Percentiles rank a stretch among this genome's conserved stretches.
These are phyloP conservation scores for Candida nemodendra DNA, from an alignment of 805 yeast genomes.

Conservation along the genomic window DNA sequence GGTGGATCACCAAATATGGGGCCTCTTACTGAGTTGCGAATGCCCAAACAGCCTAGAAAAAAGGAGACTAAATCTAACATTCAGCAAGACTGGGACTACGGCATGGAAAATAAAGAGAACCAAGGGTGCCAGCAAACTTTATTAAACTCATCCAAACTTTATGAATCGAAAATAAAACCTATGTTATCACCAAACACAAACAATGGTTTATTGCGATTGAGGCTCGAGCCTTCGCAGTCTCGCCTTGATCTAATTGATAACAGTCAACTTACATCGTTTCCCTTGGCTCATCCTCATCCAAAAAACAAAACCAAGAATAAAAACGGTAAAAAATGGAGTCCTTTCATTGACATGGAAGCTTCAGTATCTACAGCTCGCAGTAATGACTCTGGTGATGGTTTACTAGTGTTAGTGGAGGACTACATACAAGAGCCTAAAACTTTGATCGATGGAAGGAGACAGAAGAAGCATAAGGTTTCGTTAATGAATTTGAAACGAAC, in stretches of 20 bases:
- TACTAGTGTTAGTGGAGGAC: slow-evolving; percentile 52
- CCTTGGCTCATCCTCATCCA: slow-evolving; percentile 48
- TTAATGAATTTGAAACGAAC: slow-evolving; percentile 35
- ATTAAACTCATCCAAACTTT: background rate
- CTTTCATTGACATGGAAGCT: slow-evolving; percentile 2
- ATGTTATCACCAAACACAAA: background rate
- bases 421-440: slow-evolving; percentile 39
- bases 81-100: background rate
- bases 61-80: too few species aligned
- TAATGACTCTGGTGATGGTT: background rate
- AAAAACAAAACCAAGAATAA: background rate
- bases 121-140: too few species aligned
- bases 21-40: too few species aligned
- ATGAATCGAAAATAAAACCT: background rate
- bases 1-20: too few species aligned
- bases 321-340: slow-evolving; percentile 2
- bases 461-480: slow-evolving; percentile 29
- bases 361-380: background rate
- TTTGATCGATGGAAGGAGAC: slow-evolving; percentile 5
- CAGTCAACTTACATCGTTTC: slow-evolving; percentile 48
- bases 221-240: slow-evolving; percentile 24
- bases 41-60: too few species aligned
- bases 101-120: background rate
- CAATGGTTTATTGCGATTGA: background rate
- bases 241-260: slow-evolving; percentile 48